A percentile compares a stretch with the other conserved stretches of the same genome.
Conservation (phyloP, 2,329 filamentous ascomycete genomes). For the Madurella fahalii region DNA sequence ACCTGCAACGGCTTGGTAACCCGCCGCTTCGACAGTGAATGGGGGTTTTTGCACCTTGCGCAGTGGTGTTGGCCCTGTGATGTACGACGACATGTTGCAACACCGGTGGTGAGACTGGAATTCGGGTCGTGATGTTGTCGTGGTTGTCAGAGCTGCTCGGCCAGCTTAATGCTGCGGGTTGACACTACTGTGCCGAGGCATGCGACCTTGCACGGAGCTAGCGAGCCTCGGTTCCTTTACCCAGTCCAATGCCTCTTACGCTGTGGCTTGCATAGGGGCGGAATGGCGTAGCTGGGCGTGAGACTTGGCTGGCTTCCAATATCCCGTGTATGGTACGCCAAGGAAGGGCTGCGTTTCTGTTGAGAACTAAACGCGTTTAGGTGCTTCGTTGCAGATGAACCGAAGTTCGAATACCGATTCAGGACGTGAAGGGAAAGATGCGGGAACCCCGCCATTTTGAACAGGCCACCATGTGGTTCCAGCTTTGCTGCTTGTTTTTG, state of each 20-base stretch:
- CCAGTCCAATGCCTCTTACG: background rate
- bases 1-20: constrained; percentile 64
- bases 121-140: too few species aligned
- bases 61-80: constrained; percentile 45
- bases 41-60: constrained; percentile 64
- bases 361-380: background rate
- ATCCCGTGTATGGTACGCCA: background rate
- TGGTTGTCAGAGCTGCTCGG: too few species aligned
- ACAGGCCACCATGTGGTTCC: too few species aligned
- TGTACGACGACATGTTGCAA: constrained; percentile 37
- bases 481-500: too few species aligned
- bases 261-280: too few species aligned
- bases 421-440: too few species aligned
- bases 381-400: too few species aligned
- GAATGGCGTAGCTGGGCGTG: too few species aligned
- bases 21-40: constrained; percentile 69
- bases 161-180: background rate
- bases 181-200: background rate
- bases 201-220: background rate
- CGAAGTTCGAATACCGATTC: too few species aligned
- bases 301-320: too few species aligned
- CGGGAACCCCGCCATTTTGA: too few species aligned
- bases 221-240: background rate
- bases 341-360: background rate
- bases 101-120: background rate